Base-by-base conservation (phyloP, 2,329 filamentous ascomycete species). In the Talaromyces marneffei region DNA sequence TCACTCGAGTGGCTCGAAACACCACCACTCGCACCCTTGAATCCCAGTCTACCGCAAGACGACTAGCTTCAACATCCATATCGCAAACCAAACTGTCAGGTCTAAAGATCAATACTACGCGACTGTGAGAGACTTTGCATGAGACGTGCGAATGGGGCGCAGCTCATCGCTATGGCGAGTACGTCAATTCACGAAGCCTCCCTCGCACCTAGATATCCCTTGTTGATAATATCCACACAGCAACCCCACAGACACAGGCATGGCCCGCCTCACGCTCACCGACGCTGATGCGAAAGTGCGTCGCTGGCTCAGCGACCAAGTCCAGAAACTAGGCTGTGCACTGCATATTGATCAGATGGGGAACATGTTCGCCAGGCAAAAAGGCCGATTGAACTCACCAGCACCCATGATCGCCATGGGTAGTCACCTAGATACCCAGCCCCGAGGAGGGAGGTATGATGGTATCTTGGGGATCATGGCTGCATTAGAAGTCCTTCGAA, bases 341-440 rank as follows among this genome's bases (percentile, higher is more conserved):
- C 78, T 88, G 1, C 83, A 80, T 0, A 72, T 89, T 1, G 89
- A 92, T 69, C 77, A 82, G 16, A 90, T 92, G 84, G 90, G 90
- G 20, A 94, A 93, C 66, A 89, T 88, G 63, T 94, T 93, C 70
- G 88, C 89, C 0, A 79, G 90, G 3, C 82, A 87, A 2, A 83
- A 85, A 2, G 89, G 90, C 1, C 75, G 76, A 57, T 77, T 80
- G 18, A 79, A 83, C 27, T 83, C 83, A 2, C 79, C 84, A 8
- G 82, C 88, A 1, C 89, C 87, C 1, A 90, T 85, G 64, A 87
- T 85, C 29, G 52, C 52, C 20, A 83, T 89, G 88, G 89, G 89
- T 1, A 88, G 85, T 6, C 89, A 92, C 71, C 71, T 88, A 2
- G 86, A 88, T 67, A 87, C 85, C 0, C 85, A 87, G 65, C 84